A percentile compares a stretch with the other conserved stretches of the same genome.
Evolutionary conservation across 225 moss, liverwort and hornwort species (phyloP).

Genomic region (Physcomitrellopsis africana): DNA sequence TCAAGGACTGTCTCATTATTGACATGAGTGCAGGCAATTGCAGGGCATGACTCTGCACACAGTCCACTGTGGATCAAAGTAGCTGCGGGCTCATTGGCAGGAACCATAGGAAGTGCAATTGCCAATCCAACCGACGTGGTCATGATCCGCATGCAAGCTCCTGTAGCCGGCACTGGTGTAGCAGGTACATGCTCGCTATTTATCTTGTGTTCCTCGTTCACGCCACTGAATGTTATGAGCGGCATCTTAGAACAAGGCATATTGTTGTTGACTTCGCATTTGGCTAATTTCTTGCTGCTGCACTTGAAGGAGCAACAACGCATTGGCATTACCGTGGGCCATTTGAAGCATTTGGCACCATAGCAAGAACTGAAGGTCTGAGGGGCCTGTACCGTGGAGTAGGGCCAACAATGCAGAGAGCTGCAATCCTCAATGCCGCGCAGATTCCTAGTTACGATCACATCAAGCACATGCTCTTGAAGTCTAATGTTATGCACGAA

Average conservation of each 20-base stretch:
- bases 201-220: not conserved
- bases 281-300: conserved; percentile 1
- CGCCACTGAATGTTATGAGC: conserved; percentile 3
- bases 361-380: conserved; percentile 74
- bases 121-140: conserved; percentile 90
- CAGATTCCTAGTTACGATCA: conserved; percentile 86
- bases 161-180: conserved; percentile 38
- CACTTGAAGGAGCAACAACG: conserved; percentile 41
- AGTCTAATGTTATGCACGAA: conserved; percentile 67
- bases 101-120: conserved; percentile 77
- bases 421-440: conserved; percentile 75
- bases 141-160: conserved; percentile 93
- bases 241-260: conserved; percentile 8
- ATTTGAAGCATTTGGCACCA: conserved; percentile 73
- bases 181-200: conserved; percentile 41
- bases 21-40: conserved; percentile 51
- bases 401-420: conserved; percentile 84
- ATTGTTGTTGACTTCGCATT: not conserved
- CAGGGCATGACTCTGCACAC: conserved; percentile 58
- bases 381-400: conserved; percentile 78
- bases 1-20: not conserved
- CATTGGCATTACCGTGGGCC: conserved; percentile 77
- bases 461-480: conserved; percentile 65
- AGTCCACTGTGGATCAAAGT: conserved; percentile 80
- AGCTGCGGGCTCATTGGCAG: conserved; percentile 65